phyloP scores from a whole-genome alignment of 208 protist species.

The Acanthamoeba divionensis region DNA sequence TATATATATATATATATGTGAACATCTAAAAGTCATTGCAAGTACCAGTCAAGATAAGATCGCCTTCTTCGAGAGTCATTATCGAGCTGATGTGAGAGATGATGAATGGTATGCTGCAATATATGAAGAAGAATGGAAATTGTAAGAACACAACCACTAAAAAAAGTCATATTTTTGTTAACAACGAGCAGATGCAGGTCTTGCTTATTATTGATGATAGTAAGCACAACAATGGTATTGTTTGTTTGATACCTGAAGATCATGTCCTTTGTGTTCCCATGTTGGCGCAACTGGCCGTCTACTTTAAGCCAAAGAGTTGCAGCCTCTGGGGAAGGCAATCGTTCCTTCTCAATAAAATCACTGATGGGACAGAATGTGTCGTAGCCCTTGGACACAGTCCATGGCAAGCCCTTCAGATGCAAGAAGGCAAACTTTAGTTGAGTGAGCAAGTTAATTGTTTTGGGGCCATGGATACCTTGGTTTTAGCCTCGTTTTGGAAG shows the following conservation, averaged over 20 bases:
- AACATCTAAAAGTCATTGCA: too few relatives aligned
- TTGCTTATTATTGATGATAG: slow-evolving; percentile 78
- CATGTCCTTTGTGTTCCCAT: slow-evolving; percentile 79
- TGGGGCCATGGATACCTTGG: too few relatives aligned
- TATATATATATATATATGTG: too few relatives aligned
- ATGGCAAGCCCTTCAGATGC: slow-evolving; percentile 83
- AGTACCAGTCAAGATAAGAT: slow-evolving; percentile 86
- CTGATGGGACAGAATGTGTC: slow-evolving; percentile 80
- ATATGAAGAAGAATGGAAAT: background rate
- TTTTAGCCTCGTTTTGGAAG: slow-evolving; percentile 81
- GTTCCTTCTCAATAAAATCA: slow-evolving; percentile 70
- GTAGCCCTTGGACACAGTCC: slow-evolving; percentile 85
- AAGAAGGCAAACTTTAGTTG: too few relatives aligned
- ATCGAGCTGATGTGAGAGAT: slow-evolving; percentile 47
- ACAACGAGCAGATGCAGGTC: slow-evolving; percentile 5
- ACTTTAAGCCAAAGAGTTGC: slow-evolving; percentile 76
- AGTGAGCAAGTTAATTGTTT: too few relatives aligned
- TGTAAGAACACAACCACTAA: too few relatives aligned
- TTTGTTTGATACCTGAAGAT: slow-evolving; percentile 59
- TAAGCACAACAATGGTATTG: slow-evolving; percentile 60
- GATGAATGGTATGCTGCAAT: background rate
- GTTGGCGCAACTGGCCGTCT: slow-evolving; percentile 79
- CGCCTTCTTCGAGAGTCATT: slow-evolving; percentile 82
- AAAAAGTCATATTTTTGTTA: too few relatives aligned
- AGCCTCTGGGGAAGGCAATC: background rate